These are phyloP conservation scores for Apophysomyces ossiformis DNA, from an alignment of 371 early-diverging fungal genomes.

Conservation along the genomic window DNA sequence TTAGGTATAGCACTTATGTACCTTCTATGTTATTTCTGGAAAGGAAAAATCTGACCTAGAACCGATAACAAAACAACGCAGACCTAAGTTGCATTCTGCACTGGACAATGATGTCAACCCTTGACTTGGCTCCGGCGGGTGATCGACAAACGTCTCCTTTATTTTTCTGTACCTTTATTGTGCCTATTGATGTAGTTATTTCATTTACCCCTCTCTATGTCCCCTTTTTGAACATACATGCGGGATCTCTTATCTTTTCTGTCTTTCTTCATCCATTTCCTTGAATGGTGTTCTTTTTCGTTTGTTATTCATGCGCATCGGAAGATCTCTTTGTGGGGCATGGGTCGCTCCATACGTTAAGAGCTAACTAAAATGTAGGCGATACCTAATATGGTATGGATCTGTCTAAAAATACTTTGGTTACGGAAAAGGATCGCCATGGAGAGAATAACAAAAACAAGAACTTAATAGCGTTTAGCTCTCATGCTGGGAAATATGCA, in stretches of 20 bases:
- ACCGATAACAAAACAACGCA: too few relatives aligned
- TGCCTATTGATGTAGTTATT: neutral
- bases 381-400: neutral
- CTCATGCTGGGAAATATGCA: neutral
- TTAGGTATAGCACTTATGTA: neutral
- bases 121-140: neutral
- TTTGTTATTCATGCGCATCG: neutral
- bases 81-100: neutral
- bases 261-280: too few relatives aligned
- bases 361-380: neutral
- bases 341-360: neutral
- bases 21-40: too few relatives aligned
- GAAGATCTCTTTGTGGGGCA: neutral
- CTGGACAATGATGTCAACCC: neutral
- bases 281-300: neutral
- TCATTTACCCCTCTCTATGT: too few relatives aligned
- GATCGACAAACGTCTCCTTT: conserved; percentile 6
- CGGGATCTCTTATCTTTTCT: too few relatives aligned
- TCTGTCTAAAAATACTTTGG: conserved; percentile 2
- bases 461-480: neutral
- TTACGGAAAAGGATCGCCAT: conserved; percentile 1
- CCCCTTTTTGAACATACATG: too few relatives aligned
- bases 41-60: too few relatives aligned
- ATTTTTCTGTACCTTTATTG: neutral
- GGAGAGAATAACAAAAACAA: neutral